Conservation (phyloP, 768 basidiomycete genomes). For the Porpolomopsis calyptriformis region DNA sequence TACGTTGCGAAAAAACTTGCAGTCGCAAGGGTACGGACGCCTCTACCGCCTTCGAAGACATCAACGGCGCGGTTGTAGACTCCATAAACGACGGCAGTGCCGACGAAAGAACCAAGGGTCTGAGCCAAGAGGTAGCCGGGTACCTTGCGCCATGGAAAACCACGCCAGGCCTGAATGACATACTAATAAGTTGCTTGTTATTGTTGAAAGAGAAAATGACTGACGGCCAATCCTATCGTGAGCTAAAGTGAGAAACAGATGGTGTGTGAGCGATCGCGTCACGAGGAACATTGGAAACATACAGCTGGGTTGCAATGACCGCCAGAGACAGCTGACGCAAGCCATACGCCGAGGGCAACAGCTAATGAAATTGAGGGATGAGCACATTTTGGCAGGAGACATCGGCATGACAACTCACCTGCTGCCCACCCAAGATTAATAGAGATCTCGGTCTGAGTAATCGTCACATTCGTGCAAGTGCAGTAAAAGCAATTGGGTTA, state of each 20-base stretch:
- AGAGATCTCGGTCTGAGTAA: constrained; percentile 33
- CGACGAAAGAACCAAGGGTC: constrained; percentile 48
- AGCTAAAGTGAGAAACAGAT: constrained; percentile 21
- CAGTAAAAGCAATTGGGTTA: constrained; percentile 10
- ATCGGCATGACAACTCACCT: constrained; percentile 18
- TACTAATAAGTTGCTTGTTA: background rate
- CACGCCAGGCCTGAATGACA: constrained; percentile 26
- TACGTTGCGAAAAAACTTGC: constrained; percentile 52
- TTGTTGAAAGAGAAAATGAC: background rate
- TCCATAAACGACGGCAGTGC: constrained; percentile 47
- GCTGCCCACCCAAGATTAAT: constrained; percentile 47
- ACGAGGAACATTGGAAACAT: constrained; percentile 12
- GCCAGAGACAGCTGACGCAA: constrained; percentile 26
- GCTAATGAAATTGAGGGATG: background rate
- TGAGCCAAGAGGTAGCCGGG: constrained; percentile 49
- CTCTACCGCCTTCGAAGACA: constrained; percentile 45
- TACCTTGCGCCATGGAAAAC: constrained; percentile 51
- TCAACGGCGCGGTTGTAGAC: constrained; percentile 63
- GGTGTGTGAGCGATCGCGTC: background rate
- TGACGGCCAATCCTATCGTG: constrained; percentile 37
- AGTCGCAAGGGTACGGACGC: constrained; percentile 47
- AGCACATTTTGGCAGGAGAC: background rate
- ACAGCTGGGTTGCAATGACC: constrained; percentile 71
- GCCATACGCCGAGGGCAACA: constrained; percentile 57
- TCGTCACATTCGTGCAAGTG: constrained; percentile 1